Evolutionary conservation across 129 eudicot genomes (phyloP).

Genomic region (Ambrosia artemisiifolia): DNA sequence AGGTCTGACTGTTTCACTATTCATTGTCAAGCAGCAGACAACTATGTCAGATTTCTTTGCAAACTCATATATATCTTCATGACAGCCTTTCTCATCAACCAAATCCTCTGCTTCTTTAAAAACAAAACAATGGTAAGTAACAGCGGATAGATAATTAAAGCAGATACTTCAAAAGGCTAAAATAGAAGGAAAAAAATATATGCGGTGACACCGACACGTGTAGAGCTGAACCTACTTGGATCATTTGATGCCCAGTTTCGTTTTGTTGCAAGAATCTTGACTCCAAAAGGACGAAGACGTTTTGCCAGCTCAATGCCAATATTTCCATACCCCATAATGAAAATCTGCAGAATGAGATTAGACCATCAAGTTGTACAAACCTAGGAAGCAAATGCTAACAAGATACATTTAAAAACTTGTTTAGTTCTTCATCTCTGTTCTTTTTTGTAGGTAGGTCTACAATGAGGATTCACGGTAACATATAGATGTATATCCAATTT

Average conservation of each 20-base stretch:
- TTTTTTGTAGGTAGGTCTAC: slow-evolving; percentile 1
- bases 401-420: not conserved
- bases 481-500: not conserved
- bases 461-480: not conserved
- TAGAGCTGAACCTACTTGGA: slow-evolving; percentile 16
- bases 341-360: slow-evolving; percentile 49
- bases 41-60: slow-evolving; percentile 79
- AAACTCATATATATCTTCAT: slow-evolving; percentile 54
- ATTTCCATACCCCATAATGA: slow-evolving; percentile 85
- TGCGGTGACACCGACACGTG: slow-evolving; percentile 27
- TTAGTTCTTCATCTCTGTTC: not conserved
- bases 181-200: not conserved
- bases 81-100: slow-evolving; percentile 84
- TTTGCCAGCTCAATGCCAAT: slow-evolving; percentile 82
- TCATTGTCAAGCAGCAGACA: slow-evolving; percentile 84
- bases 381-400: not conserved
- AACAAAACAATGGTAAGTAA: not conserved
- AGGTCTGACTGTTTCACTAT: slow-evolving; percentile 58
- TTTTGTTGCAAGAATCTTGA: slow-evolving; percentile 83
- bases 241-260: slow-evolving; percentile 58
- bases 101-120: slow-evolving; percentile 42
- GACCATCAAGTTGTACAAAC: not conserved
- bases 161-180: not conserved
- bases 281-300: slow-evolving; percentile 88
- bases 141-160: not conserved